phyloP scores from a whole-genome alignment of 108 stramenopile genomes.

The Fragilariopsis cylindrus region DNA sequence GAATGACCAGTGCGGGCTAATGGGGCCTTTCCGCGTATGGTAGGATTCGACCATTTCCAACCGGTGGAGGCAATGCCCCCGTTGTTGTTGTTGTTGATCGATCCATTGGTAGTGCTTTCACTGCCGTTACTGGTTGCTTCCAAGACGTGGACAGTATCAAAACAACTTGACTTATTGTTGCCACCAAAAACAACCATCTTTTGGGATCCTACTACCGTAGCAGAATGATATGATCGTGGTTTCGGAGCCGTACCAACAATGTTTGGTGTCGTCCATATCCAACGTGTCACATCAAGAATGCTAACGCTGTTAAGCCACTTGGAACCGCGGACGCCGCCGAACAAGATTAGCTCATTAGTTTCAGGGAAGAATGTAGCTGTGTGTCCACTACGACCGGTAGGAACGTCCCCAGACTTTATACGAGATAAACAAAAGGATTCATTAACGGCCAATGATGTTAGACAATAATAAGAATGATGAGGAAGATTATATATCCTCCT shows the following conservation, averaged over 20 bases:
- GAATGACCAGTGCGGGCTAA: constrained; percentile 75
- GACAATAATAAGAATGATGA: constrained; percentile 3
- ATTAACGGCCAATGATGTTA: constrained; percentile 53
- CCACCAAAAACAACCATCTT: constrained; percentile 83
- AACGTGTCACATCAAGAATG: constrained; percentile 67
- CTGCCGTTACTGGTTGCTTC: constrained; percentile 31
- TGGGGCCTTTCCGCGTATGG: constrained; percentile 58
- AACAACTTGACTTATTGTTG: constrained; percentile 66
- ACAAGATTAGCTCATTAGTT: constrained; percentile 71
- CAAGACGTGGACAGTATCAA: constrained; percentile 76
- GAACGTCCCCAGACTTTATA: constrained; percentile 51
- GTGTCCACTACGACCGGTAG: constrained; percentile 75
- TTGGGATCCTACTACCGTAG: constrained; percentile 42
- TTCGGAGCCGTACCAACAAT: constrained; percentile 62
- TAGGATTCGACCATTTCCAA: constrained; percentile 78
- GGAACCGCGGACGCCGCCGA: constrained; percentile 78
- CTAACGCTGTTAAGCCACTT: constrained; percentile 74
- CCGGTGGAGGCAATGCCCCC: constrained; percentile 1
- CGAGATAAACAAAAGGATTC: constrained; percentile 10
- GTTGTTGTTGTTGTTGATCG: constrained; percentile 12
- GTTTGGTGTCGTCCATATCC: constrained; percentile 74
- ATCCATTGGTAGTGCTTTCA: constrained; percentile 3
- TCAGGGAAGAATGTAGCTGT: constrained; percentile 61
- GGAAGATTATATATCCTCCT: not conserved
- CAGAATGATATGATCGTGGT: constrained; percentile 77